Base-by-base conservation (phyloP, 2,329 filamentous ascomycete species). In the Fusarium sp. region DNA sequence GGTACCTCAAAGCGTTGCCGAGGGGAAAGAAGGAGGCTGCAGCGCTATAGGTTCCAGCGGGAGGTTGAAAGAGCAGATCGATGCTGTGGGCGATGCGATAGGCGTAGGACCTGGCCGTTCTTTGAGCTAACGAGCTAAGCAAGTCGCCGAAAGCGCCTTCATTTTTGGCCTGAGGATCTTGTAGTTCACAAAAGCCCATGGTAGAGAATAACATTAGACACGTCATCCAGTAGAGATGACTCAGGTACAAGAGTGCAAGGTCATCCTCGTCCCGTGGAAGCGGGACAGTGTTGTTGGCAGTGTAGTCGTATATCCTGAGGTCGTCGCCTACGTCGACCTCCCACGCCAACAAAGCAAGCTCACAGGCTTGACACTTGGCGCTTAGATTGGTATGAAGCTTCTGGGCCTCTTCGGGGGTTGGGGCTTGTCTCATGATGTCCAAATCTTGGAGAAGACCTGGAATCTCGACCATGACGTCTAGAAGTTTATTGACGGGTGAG, bases 181-280 rank as follows among this genome's bases (percentile, higher is more conserved):
- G 52, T 0, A 59, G 43, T 23, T 68, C 58, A n/a, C 52, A 67
- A 6, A 64, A 68, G 1, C 64, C 58, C 5, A 59, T n/a, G 5
- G 47, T 59, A 1, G 65, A 68, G 12, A 63, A 53, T 4, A 68
- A 4, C 2, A 68, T 15, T 0, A 68, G 47, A 6, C 64, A 67
- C 3, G 47, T 40, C 65, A 64, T 68, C 65, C 65, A 68, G n/a
- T 68, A 63, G 0, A 27, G 59, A 1, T 64, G 58, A 2, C 64
- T 68, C 12, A 68, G 30, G 6, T 67, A 68, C 2, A 64, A 9
- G 0, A 37, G 2, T 0, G 63, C 65, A 2, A 68, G 58, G 15
- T 67, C 52, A 11, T 68, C 52, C 1, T 67, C 52, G 2, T 41
- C 16, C 2, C 10, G 11, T 0, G 59, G 64, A 0, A 34, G 6